Conservation (phyloP, 192 early-diverging fungal species). For the Backusella macrospora region DNA sequence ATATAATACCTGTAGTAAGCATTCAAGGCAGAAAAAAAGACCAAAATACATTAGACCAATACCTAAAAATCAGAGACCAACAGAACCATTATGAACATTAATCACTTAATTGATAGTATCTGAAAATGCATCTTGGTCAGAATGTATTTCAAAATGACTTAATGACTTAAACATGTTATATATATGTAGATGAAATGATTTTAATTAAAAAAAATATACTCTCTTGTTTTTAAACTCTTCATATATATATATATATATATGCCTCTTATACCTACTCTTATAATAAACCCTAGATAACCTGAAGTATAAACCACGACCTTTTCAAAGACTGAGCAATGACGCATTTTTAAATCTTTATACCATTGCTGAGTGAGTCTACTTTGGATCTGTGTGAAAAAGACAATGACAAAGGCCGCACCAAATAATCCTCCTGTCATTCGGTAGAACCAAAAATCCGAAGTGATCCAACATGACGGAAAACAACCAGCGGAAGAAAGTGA, state of each 20-base stretch:
- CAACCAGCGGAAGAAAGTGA: slow-evolving; percentile 29
- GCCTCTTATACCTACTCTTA: slow-evolving; percentile 40
- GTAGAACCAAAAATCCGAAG: slow-evolving; percentile 20
- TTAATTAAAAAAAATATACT: too few species aligned
- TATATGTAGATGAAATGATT: neutral
- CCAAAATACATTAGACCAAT: slow-evolving; percentile 37
- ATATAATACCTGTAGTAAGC: slow-evolving; percentile 43
- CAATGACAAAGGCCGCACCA: slow-evolving; percentile 48
- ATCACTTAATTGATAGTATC: slow-evolving; percentile 38
- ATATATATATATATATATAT: too few species aligned
- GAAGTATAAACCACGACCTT: slow-evolving; percentile 29
- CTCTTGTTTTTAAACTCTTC: neutral
- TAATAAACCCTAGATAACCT: slow-evolving; percentile 50
- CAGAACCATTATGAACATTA: slow-evolving; percentile 19
- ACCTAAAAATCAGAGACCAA: slow-evolving; percentile 36
- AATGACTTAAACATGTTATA: slow-evolving; percentile 36
- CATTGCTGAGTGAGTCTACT: slow-evolving; percentile 41
- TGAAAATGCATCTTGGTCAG: slow-evolving; percentile 28
- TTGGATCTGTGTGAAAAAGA: slow-evolving; percentile 43
- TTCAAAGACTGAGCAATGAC: slow-evolving; percentile 20
- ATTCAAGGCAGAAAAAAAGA: slow-evolving; percentile 36
- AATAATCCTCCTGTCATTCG: slow-evolving; percentile 35
- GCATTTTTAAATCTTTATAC: slow-evolving; percentile 36
- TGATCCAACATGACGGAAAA: slow-evolving; percentile 44
- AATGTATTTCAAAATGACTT: neutral